Evolutionary conservation across 768 basidiomycete species (phyloP), one percentile per base, ranked within the genome.

Genomic region (Leucosporidium creatinivorum): DNA sequence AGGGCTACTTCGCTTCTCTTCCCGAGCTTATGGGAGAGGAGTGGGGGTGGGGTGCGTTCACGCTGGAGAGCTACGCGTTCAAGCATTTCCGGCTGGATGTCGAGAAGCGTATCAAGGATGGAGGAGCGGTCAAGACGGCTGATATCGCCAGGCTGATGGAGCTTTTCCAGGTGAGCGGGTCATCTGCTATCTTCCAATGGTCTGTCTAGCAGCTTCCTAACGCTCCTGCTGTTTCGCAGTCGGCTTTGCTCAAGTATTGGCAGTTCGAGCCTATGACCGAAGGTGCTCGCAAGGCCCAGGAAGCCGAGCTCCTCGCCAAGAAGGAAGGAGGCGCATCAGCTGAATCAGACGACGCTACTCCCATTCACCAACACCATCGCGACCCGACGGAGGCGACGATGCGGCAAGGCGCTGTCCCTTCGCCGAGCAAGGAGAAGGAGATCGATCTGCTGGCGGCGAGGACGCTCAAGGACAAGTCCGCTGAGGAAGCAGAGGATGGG

Each of bases 71-170:
- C 0, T 87, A 84, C 84, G 82, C 83, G 39, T 91, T 91, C 83
- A 91, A 88, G 87, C 85, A 90, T 65, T 88, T 89, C 74, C 85
- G 89, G n/a, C 76, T 87, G 19, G 85, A 81, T 57, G 84, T 91
- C 23, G 86, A 89, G 76, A 84, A 84, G 57, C 82, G 87, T 48
- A 19, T 74, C 23, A 85, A 86, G 30, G 77, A 79, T 23, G 80
- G 81, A 52, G 80, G 79, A 6, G 77, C 77, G 63, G 82, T 91
- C 65, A 85, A 83, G 77, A 88, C 89, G 4, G 87, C 88, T 72
- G 90, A 92, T 73, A 80, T 91, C 50, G 88, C 89, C 10, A 82
- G 89, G 25, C 80, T 91, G 21, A 89, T 92, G 88, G 90, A 91
- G 73, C 78, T 91, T 4, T 89, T 91, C 74, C 89, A 90, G 79